Evolutionary conservation across 1,284 basidiomycete species (phyloP).

Genomic region (Microbotryum scabiosae): DNA sequence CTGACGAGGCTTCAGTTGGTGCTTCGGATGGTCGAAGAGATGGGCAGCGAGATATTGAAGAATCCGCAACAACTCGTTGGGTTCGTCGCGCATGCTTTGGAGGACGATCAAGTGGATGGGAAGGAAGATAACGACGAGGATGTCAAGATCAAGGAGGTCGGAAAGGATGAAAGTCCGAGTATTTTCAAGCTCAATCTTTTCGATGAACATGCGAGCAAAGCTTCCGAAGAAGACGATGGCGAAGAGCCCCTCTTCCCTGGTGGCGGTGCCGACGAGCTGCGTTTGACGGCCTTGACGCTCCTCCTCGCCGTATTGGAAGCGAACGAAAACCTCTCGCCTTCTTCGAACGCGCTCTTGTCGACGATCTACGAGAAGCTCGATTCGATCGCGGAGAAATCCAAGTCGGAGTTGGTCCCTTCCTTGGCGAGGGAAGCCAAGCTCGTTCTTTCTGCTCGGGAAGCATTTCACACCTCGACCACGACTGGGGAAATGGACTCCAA

Average conservation of each 20-base stretch:
- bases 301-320: conserved; percentile 66
- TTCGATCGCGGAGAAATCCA: conserved; percentile 42
- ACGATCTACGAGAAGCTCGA: conserved; percentile 58
- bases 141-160: conserved; percentile 10
- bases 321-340: neutral
- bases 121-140: neutral
- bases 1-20: conserved; percentile 66
- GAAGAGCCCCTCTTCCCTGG: conserved; percentile 38
- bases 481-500: conserved; percentile 31
- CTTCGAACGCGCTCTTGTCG: neutral
- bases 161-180: too few relatives aligned
- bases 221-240: conserved; percentile 48
- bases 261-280: conserved; percentile 53
- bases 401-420: conserved; percentile 48
- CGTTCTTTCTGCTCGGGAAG: conserved; percentile 65
- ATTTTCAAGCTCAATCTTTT: conserved; percentile 2
- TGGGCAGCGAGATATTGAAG: conserved; percentile 59
- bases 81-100: conserved; percentile 66
- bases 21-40: conserved; percentile 62
- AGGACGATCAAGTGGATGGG: conserved; percentile 4
- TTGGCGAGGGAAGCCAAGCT: conserved; percentile 68
- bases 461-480: neutral
- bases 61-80: conserved; percentile 62
- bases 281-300: conserved; percentile 64
- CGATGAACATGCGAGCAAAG: conserved; percentile 28